Evolutionary conservation across 306 rosid genomes (phyloP), one percentile per base, ranked within the genome.

Genomic region (Myrica gale): DNA sequence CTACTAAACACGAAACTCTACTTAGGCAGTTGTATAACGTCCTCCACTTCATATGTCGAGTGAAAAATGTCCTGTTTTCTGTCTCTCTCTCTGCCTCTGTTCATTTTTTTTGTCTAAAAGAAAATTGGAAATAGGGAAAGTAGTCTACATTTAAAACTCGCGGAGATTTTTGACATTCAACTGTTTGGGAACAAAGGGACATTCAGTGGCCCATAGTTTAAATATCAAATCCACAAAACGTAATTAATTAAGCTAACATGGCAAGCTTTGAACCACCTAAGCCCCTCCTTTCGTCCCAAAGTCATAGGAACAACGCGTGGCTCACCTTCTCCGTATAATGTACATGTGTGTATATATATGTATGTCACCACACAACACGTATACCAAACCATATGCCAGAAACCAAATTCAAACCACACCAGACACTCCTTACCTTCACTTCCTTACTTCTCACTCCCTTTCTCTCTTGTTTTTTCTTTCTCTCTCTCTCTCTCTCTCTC

Each of bases 231-330:
- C 10, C 1, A 58, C 12, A 41, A 71, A 7, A 69, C 17, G 48
- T 72, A 77, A 77, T 43, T 21, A 71, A 68, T 9, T 71, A 15
- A 48, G 16, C 80, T 75, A 61, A 86, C 76, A 5, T 87, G 97
- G 84, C 91, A 85, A 76, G 50, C 77, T 71, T 11, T 26, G 81
- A 81, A 74, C 93, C 89, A 91, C 87, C 88, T 72, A 88, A 66
- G 55, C 19, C 54, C 54, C 61, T 32, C 47, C 20, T 19, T 11
- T 7, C 78, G 85, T 44, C 60, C 75, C 78, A 46, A 23, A 16
- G 65, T 69, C 53, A 68, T 62, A 44, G 53, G 23, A 74, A 54
- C 54, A 68, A 83, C 72, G 71, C 68, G 85, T 81, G 97, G 97
- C 79, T 83, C 72, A 71, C 75, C 80, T 82, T 84, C 78, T 88